Evolutionary conservation across 768 basidiomycete genomes (phyloP).

Genomic region (Boletus edulis): DNA sequence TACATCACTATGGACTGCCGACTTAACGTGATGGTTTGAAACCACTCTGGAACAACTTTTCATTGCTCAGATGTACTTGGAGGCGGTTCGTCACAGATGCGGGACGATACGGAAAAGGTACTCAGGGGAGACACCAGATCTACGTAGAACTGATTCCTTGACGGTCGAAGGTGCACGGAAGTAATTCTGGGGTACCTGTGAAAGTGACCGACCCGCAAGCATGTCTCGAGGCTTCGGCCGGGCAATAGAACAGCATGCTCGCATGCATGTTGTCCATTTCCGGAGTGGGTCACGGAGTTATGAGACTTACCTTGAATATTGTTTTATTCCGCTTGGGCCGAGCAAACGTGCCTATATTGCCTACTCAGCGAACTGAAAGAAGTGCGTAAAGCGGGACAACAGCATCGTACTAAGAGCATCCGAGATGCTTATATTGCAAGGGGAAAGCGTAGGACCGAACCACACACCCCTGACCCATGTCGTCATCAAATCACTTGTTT

Average conservation of each 20-base stretch:
- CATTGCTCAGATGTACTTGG: too few species aligned
- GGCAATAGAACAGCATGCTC: not conserved
- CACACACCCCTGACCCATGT: conserved; percentile 10
- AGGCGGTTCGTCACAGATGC: too few species aligned
- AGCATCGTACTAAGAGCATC: not conserved
- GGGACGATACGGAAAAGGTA: not conserved
- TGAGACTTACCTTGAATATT: not conserved
- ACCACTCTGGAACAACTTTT: too few species aligned
- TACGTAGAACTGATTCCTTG: too few species aligned
- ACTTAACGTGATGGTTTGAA: too few species aligned
- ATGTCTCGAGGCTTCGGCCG: not conserved
- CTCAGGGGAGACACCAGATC: not conserved
- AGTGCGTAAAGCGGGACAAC: not conserved
- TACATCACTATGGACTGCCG: too few species aligned
- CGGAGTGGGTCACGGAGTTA: not conserved
- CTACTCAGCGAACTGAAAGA: not conserved
- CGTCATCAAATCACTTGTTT: conserved; percentile 9
- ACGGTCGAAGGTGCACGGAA: not conserved
- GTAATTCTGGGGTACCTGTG: not conserved
- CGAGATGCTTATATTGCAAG: conserved; percentile 13
- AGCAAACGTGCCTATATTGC: too few species aligned
- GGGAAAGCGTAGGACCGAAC: not conserved
- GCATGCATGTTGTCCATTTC: not conserved
- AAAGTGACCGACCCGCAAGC: not conserved
- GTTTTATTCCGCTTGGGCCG: not conserved